phyloP scores from a whole-genome alignment of 768 basidiomycete genomes.

The Phylloporus sp. region DNA sequence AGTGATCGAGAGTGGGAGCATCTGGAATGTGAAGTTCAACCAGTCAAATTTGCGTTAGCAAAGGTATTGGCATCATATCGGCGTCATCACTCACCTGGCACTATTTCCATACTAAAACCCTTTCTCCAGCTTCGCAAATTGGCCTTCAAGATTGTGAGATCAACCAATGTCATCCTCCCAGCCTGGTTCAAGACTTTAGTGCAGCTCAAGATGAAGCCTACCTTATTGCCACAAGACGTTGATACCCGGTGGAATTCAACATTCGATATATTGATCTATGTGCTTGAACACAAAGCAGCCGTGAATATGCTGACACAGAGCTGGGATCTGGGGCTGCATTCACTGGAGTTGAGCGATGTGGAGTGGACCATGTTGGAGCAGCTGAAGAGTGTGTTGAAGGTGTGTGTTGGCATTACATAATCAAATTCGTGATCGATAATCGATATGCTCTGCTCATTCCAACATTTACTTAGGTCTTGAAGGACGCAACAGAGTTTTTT shows the following conservation, averaged over 20 bases:
- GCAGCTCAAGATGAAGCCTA: neutral
- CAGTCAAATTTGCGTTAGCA: neutral
- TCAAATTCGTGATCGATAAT: no score
- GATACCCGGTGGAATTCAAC: neutral
- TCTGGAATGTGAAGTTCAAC: neutral
- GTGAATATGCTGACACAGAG: neutral
- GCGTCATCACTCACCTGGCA: neutral
- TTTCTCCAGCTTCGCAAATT: neutral
- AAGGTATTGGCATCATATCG: constrained; percentile 10
- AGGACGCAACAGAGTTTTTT: neutral
- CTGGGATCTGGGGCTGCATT: neutral
- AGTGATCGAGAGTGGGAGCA: constrained; percentile 5
- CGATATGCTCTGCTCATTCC: no score
- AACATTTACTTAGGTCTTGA: neutral
- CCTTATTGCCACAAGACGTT: neutral
- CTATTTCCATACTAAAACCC: neutral
- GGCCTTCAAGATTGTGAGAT: neutral
- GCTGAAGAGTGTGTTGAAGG: neutral
- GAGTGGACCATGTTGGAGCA: neutral
- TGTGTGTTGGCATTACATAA: no score
- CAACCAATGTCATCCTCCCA: neutral
- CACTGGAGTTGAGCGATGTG: neutral
- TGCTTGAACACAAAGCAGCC: neutral
- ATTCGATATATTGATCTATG: neutral
- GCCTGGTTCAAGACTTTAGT: neutral